A percentile compares a stretch with the other conserved stretches of the same genome.
Evolutionary conservation across 768 basidiomycete species (phyloP).

Genomic region (Russula abietina): DNA sequence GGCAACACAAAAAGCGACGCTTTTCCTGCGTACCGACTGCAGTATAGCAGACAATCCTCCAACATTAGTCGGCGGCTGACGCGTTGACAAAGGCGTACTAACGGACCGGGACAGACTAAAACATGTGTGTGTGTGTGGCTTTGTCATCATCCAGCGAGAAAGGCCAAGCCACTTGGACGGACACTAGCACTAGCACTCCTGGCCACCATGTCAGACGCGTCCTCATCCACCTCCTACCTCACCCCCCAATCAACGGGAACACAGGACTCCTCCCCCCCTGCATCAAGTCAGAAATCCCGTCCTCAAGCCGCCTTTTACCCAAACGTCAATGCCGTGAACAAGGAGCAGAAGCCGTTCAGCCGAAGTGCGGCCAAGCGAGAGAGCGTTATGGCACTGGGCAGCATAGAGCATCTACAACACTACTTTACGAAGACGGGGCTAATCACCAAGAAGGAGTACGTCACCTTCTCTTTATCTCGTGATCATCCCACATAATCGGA

Average conservation of each 20-base stretch:
- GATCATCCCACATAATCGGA: conserved; percentile 7
- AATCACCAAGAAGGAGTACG: conserved; percentile 65
- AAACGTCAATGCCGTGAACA: conserved; percentile 61
- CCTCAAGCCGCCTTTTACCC: conserved; percentile 77
- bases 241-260: conserved; percentile 57
- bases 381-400: conserved; percentile 91
- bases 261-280: conserved; percentile 34
- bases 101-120: too few relatives aligned
- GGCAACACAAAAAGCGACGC: too few relatives aligned
- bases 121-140: not conserved
- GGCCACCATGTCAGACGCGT: conserved; percentile 27
- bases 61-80: too few relatives aligned
- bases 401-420: conserved; percentile 92
- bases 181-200: not conserved
- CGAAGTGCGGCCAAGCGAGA: conserved; percentile 88
- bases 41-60: too few relatives aligned
- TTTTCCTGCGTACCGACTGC: too few relatives aligned
- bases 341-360: conserved; percentile 79
- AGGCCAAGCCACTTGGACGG: too few relatives aligned
- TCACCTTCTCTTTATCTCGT: conserved; percentile 16
- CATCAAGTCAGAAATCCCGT: conserved; percentile 44
- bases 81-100: too few relatives aligned
- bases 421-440: conserved; percentile 90
- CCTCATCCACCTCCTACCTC: conserved; percentile 48
- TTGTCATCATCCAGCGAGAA: too few relatives aligned